Evolutionary conservation across 2,329 filamentous ascomycete genomes (phyloP).

Genomic region (Diplodia sapinea): DNA sequence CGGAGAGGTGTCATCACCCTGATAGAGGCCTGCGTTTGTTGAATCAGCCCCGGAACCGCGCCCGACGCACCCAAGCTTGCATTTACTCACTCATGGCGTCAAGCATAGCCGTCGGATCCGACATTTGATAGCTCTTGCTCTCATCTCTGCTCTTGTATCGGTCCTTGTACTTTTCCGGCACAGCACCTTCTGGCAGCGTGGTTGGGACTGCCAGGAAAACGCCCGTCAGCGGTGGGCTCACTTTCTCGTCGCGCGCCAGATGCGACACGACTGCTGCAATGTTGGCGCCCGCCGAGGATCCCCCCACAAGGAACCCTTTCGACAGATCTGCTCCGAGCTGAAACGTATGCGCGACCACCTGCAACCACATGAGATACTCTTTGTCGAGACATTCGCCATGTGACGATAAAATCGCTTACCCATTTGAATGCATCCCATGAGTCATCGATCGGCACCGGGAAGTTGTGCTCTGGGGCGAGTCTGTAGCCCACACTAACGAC

Average conservation of each 20-base stretch:
- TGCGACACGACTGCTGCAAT: conserved; percentile 34
- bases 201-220: conserved; percentile 32
- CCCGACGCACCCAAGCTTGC: not conserved
- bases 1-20: conserved; percentile 40
- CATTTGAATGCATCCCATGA: conserved; percentile 31
- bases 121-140: conserved; percentile 23
- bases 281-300: conserved; percentile 35
- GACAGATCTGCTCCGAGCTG: conserved; percentile 32
- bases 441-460: conserved; percentile 68
- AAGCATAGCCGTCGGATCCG: not conserved
- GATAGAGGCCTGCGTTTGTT: conserved; percentile 38
- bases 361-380: not conserved
- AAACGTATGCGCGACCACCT: conserved; percentile 32
- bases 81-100: not conserved
- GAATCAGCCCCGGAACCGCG: not conserved
- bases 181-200: conserved; percentile 39
- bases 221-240: conserved; percentile 35
- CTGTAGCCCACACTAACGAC: conserved; percentile 67
- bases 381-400: not conserved
- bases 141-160: conserved; percentile 34
- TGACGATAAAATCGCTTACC: conserved; percentile 25
- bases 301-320: conserved; percentile 35
- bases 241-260: conserved; percentile 34
- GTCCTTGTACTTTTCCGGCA: conserved; percentile 36
- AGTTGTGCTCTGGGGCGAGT: conserved; percentile 65